Evolutionary conservation across 1,284 basidiomycete genomes (phyloP).

Genomic region (Inonotus hispidus): DNA sequence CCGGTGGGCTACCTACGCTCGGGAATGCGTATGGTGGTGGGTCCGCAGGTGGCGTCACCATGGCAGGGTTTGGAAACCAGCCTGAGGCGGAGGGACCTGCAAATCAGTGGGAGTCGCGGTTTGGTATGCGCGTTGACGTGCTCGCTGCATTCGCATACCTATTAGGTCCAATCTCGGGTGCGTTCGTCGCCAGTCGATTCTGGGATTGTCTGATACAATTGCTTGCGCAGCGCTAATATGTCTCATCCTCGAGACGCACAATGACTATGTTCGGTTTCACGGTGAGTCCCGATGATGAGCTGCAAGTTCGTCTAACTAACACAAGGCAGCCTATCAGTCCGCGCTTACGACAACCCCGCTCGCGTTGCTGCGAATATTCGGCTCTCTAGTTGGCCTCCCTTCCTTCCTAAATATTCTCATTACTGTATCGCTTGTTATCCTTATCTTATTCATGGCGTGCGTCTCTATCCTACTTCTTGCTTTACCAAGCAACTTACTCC

Average conservation of each 20-base stretch:
- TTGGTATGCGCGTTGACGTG: constrained; percentile 65
- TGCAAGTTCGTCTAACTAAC: background rate
- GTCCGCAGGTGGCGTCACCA: constrained; percentile 22
- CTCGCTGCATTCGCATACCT: constrained; percentile 66
- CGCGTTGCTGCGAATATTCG: constrained; percentile 54
- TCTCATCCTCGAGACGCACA: constrained; percentile 72
- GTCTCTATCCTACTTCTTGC: constrained; percentile 24
- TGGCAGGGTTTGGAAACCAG: constrained; percentile 26
- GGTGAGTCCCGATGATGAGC: constrained; percentile 36
- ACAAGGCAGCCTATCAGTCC: constrained; percentile 65
- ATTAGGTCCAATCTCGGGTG: constrained; percentile 71
- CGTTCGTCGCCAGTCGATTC: constrained; percentile 22
- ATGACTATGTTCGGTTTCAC: constrained; percentile 78
- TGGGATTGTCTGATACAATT: constrained; percentile 3
- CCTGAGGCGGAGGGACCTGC: constrained; percentile 40
- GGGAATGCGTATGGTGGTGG: constrained; percentile 41
- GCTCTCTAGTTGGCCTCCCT: constrained; percentile 46
- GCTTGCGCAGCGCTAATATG: constrained; percentile 49
- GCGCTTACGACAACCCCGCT: constrained; percentile 67
- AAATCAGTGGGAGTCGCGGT: constrained; percentile 70
- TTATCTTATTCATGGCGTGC: constrained; percentile 52
- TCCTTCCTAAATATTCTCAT: constrained; percentile 42
- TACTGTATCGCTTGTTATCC: constrained; percentile 39
- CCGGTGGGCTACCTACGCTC: constrained; percentile 60
- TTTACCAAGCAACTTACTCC: constrained; percentile 8